Evolutionary conservation across 495 filamentous ascomycete genomes (phyloP).

Genomic region (Neurospora sp.): DNA sequence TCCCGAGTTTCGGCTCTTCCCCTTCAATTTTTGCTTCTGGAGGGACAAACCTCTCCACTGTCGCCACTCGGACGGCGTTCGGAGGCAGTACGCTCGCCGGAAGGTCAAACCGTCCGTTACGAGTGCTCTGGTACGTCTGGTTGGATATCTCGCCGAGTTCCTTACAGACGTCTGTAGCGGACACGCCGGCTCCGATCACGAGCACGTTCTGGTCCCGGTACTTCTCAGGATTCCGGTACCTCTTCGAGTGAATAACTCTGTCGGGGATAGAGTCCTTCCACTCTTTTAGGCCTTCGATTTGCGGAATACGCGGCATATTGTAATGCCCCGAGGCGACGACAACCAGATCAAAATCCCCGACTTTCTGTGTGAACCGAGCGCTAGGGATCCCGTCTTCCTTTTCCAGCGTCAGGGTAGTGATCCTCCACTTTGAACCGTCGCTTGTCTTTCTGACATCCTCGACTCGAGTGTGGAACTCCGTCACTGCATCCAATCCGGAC

Average conservation of each 20-base stretch:
- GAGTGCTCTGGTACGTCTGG: slow-evolving; percentile 47
- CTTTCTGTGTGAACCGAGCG: slow-evolving; percentile 2
- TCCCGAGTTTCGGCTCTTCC: slow-evolving; percentile 2
- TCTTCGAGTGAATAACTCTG: slow-evolving; percentile 50
- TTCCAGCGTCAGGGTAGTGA: slow-evolving; percentile 31
- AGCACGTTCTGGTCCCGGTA: slow-evolving; percentile 44
- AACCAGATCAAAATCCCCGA: slow-evolving; percentile 43
- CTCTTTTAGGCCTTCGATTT: slow-evolving; percentile 41
- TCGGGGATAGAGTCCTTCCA: slow-evolving; percentile 43
- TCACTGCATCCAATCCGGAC: slow-evolving; percentile 38
- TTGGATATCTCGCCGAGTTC: slow-evolving; percentile 42
- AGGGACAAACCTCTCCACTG: slow-evolving; percentile 28
- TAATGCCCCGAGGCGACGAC: slow-evolving; percentile 52
- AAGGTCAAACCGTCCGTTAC: slow-evolving; percentile 48
- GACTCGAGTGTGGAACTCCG: slow-evolving; percentile 47
- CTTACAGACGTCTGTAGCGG: slow-evolving; percentile 48
- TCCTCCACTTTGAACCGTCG: slow-evolving; percentile 37
- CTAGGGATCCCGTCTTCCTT: slow-evolving; percentile 9
- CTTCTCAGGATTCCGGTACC: slow-evolving; percentile 41
- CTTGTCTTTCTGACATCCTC: slow-evolving; percentile 38
- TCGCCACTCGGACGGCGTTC: slow-evolving; percentile 39
- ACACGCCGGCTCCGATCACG: slow-evolving; percentile 51
- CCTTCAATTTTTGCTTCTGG: slow-evolving; percentile 1
- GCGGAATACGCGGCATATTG: slow-evolving; percentile 45
- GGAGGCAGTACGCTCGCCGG: slow-evolving; percentile 37